A percentile compares a stretch with the other conserved stretches of the same genome.
Conservation (phyloP, 192 early-diverging fungal genomes). For the Coemansia sp. region DNA sequence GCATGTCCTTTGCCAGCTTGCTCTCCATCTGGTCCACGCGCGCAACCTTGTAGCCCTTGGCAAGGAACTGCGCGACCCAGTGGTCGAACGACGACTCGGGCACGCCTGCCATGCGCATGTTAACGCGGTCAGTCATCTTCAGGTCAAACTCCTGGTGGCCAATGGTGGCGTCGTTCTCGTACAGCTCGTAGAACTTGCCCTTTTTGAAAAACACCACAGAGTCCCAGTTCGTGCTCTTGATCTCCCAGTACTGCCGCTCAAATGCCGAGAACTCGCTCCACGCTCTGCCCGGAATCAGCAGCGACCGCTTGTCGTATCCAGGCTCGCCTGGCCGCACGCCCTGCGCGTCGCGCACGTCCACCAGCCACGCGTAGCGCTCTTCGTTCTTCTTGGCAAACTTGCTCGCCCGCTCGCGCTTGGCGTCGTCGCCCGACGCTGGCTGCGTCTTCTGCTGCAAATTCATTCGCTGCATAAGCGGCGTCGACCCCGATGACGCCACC, state of each 20-base stretch:
- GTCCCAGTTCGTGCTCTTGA: conserved; percentile 91
- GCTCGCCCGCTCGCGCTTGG: conserved; percentile 52
- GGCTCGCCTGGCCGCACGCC: conserved; percentile 60
- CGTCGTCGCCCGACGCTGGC: conserved; percentile 18
- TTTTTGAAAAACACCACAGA: conserved; percentile 98
- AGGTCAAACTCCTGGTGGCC: conserved; percentile 94
- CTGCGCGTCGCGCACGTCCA: conserved; percentile 75
- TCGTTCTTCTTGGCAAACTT: conserved; percentile 85
- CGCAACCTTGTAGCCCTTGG: conserved; percentile 92
- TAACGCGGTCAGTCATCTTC: conserved; percentile 90
- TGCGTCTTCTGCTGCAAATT: conserved; percentile 13
- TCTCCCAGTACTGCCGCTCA: conserved; percentile 98
- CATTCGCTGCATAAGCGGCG: conserved; percentile 11
- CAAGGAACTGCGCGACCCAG: conserved; percentile 95
- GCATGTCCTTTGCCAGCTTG: conserved; percentile 87
- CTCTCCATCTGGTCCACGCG: conserved; percentile 98
- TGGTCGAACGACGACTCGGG: conserved; percentile 91
- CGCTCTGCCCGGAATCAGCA: conserved; percentile 72
- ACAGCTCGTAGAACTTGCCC: conserved; percentile 98
- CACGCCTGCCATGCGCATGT: conserved; percentile 99
- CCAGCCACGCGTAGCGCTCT: conserved; percentile 81
- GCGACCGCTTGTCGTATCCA: conserved; percentile 89
- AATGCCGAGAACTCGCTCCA: conserved; percentile 90
- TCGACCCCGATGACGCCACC: conserved; percentile 10
- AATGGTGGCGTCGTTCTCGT: conserved; percentile 96